These are phyloP conservation scores for Neostapfia colusana DNA, from an alignment of 176 grass and related monocot species.

Conservation along the genomic window DNA sequence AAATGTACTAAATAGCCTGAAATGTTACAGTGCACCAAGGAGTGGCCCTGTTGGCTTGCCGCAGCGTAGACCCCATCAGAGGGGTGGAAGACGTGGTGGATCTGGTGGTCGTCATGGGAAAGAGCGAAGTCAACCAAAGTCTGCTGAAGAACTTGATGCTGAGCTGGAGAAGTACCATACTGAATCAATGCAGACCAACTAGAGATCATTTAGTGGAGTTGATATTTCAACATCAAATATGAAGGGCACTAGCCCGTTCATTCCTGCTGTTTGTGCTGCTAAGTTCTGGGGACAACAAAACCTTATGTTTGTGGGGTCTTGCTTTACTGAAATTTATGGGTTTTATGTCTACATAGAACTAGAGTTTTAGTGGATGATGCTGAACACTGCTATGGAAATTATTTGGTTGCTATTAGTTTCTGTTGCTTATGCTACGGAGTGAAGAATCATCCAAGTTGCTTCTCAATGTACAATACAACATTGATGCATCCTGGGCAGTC, in stretches of 20 bases:
- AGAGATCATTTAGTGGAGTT: slow-evolving; percentile 28
- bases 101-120: slow-evolving; percentile 64
- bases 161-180: slow-evolving; percentile 97
- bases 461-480: slow-evolving; percentile 4
- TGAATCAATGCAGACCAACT: slow-evolving; percentile 90
- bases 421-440: slow-evolving; percentile 23
- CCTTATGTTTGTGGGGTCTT: slow-evolving; percentile 54
- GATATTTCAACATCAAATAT: slow-evolving; percentile 43
- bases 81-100: slow-evolving; percentile 51
- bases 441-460: slow-evolving; percentile 38
- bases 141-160: slow-evolving; percentile 88
- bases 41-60: slow-evolving; percentile 28
- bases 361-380: slow-evolving; percentile 50
- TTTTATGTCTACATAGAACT: slow-evolving; percentile 59
- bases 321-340: slow-evolving; percentile 57
- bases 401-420: slow-evolving; percentile 53
- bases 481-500: slow-evolving; percentile 16
- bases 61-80: slow-evolving; percentile 48
- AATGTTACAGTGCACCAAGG: slow-evolving; percentile 54
- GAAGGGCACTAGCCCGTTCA: slow-evolving; percentile 37
- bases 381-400: slow-evolving; percentile 50
- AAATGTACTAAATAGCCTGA: no score
- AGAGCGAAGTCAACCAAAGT: slow-evolving; percentile 53
- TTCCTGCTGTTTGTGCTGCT: slow-evolving; percentile 51
- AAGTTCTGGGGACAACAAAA: slow-evolving; percentile 50